Conservation (phyloP, 495 filamentous ascomycete species). For the Pyrenopolyporus hunteri region DNA sequence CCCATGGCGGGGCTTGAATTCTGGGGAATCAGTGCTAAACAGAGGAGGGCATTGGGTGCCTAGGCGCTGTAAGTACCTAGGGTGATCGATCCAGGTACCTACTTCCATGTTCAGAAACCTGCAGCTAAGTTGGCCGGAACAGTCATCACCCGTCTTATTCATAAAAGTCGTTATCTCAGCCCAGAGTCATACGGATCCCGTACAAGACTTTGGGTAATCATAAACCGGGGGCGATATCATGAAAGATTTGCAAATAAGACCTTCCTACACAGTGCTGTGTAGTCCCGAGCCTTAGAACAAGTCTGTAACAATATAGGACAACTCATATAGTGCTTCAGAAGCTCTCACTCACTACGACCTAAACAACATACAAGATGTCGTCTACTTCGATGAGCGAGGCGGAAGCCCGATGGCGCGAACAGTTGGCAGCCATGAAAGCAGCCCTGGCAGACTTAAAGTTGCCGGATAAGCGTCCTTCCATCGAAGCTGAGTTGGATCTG, state of each 20-base stretch:
- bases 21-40: conserved; percentile 17
- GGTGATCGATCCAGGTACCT: no score
- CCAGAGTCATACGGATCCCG: background rate
- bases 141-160: no score
- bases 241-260: no score
- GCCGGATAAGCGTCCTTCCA: conserved; percentile 16
- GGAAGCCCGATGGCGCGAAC: conserved; percentile 51
- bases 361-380: conserved; percentile 32
- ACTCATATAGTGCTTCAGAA: background rate
- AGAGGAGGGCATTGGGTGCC: no score
- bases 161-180: no score
- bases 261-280: no score
- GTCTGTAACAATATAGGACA: no score
- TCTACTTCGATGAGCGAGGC: conserved; percentile 39
- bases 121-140: no score
- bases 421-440: conserved; percentile 54
- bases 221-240: no score
- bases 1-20: conserved; percentile 16
- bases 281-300: no score
- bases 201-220: background rate
- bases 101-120: no score
- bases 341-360: background rate
- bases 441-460: conserved; percentile 50
- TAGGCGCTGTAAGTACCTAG: no score
- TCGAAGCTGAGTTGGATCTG: conserved; percentile 28